Conservation (phyloP, 495 filamentous ascomycete species). For the Aspergillus heteromorphus region DNA sequence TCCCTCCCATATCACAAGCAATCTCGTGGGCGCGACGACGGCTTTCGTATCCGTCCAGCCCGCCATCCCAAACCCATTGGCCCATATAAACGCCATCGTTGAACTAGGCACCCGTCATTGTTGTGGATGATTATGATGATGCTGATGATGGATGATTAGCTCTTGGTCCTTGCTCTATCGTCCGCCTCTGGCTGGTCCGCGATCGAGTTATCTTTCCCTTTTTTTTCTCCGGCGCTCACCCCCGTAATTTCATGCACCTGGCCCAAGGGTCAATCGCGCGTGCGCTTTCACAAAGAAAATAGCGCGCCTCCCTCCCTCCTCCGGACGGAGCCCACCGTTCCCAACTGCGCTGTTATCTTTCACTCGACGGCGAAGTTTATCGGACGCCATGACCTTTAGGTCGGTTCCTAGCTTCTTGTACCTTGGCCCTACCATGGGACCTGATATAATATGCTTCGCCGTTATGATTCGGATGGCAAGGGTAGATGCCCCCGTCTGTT, state of each 20-base stretch:
- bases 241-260: neutral
- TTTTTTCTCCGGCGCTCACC: neutral
- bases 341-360: neutral
- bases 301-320: too few species aligned
- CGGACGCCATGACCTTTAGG: neutral
- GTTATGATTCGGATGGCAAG: neutral
- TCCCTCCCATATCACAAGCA: neutral
- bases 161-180: constrained; percentile 1
- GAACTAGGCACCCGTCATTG: neutral
- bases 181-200: constrained; percentile 5
- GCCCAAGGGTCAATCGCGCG: neutral
- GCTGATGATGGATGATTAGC: too few species aligned
- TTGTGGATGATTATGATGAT: too few species aligned
- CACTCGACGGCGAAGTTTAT: neutral
- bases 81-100: neutral
- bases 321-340: neutral
- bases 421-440: neutral
- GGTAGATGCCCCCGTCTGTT: neutral
- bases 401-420: neutral
- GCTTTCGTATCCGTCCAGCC: constrained; percentile 2
- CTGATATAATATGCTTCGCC: neutral
- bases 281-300: too few species aligned
- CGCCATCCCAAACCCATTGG: neutral
- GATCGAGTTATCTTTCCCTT: neutral
- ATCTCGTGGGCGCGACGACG: neutral